A percentile compares a stretch with the other conserved stretches of the same genome.
Conservation (phyloP, 805 yeast genomes). For the Yarrowia sp. region DNA sequence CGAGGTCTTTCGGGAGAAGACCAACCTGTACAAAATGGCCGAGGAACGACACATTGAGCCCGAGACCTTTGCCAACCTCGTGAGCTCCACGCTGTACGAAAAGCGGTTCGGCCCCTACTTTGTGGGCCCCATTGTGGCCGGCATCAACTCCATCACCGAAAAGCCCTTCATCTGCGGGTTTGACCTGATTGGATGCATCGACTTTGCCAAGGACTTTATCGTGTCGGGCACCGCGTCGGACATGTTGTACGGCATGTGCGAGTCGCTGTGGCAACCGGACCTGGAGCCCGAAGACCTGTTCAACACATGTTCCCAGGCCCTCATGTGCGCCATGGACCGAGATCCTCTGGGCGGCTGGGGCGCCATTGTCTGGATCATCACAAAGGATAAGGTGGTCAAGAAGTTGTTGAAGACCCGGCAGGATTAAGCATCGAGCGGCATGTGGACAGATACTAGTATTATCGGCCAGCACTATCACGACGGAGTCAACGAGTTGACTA, state of each 20-base stretch:
- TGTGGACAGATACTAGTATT: too few species aligned
- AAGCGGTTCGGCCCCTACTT: slow-evolving; percentile 91
- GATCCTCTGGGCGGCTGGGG: slow-evolving; percentile 99
- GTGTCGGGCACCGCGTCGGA: slow-evolving; percentile 97
- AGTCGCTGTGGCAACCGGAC: slow-evolving; percentile 88
- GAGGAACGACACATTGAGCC: slow-evolving; percentile 95
- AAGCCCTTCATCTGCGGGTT: slow-evolving; percentile 93
- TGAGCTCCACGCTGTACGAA: slow-evolving; percentile 84
- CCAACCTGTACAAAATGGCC: slow-evolving; percentile 81
- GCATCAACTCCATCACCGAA: slow-evolving; percentile 74
- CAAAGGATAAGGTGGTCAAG: slow-evolving; percentile 86
- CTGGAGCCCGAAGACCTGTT: slow-evolving; percentile 92
- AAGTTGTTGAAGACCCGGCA: slow-evolving; percentile 90
- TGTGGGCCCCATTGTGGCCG: slow-evolving; percentile 95
- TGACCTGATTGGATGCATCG: slow-evolving; percentile 95
- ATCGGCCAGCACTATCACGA: too few species aligned
- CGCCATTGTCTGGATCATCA: slow-evolving; percentile 85
- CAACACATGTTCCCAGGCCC: slow-evolving; percentile 91
- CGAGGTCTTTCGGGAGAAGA: slow-evolving; percentile 77
- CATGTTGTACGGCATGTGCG: slow-evolving; percentile 98
- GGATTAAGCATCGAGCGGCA: slow-evolving; percentile 52
- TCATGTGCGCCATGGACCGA: slow-evolving; percentile 92
- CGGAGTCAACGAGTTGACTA: too few species aligned
- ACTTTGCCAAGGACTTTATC: slow-evolving; percentile 88
- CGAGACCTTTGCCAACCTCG: slow-evolving; percentile 85